These are phyloP conservation scores for Penicillium sp. DNA, from an alignment of 2,329 filamentous ascomycete species.

Conservation along the genomic window DNA sequence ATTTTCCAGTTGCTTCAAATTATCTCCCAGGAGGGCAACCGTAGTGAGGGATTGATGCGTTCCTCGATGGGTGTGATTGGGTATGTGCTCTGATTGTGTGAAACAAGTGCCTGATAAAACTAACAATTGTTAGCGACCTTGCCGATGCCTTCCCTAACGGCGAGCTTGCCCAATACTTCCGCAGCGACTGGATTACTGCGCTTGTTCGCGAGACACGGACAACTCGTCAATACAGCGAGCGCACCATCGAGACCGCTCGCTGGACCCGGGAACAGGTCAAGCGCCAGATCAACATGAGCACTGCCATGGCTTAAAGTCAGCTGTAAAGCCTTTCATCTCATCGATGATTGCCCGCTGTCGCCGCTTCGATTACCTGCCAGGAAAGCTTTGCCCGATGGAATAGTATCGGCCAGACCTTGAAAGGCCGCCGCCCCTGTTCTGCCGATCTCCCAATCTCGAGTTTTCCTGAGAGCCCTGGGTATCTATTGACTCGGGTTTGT, in stretches of 20 bases:
- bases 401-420: too few relatives aligned
- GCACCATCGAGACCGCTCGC: constrained; percentile 88
- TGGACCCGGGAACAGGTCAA: constrained; percentile 98
- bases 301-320: constrained; percentile 35
- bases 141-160: constrained; percentile 90
- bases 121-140: constrained; percentile 61
- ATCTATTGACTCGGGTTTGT: too few relatives aligned
- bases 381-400: neutral
- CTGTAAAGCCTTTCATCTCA: constrained; percentile 4
- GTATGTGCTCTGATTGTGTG: too few relatives aligned
- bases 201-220: constrained; percentile 89
- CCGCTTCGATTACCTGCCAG: constrained; percentile 1
- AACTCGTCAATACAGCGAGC: constrained; percentile 76
- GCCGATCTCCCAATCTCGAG: too few relatives aligned
- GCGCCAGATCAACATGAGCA: constrained; percentile 56
- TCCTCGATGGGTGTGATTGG: constrained; percentile 97
- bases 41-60: constrained; percentile 84
- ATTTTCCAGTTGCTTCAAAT: constrained; percentile 83
- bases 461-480: too few relatives aligned
- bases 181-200: constrained; percentile 78
- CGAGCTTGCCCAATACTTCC: constrained; percentile 77
- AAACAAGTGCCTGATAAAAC: too few relatives aligned
- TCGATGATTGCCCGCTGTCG: constrained; percentile 1
- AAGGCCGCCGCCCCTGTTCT: too few relatives aligned
- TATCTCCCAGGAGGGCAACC: constrained; percentile 75